phyloP scores from a whole-genome alignment of 108 stramenopile genomes.

The Conticribra weissflogii region DNA sequence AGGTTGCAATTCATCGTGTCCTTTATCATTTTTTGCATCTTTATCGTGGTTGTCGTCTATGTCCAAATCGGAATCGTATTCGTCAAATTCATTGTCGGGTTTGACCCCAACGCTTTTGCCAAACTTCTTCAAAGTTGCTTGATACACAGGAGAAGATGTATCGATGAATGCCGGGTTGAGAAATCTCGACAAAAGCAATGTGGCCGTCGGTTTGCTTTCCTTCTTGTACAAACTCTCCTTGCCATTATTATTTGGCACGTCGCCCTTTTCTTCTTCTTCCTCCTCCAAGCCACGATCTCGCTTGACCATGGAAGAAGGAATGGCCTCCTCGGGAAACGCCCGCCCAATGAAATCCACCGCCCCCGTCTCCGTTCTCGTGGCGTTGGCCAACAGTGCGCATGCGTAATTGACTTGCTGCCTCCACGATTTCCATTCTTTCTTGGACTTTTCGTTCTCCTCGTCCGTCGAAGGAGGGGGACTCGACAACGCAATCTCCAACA shows the following conservation, averaged over 20 bases:
- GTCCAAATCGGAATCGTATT: conserved; percentile 41
- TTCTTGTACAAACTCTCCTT: background rate
- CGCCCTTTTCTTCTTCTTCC: conserved; percentile 29
- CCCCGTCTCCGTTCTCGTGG: conserved; percentile 74
- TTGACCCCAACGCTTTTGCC: background rate
- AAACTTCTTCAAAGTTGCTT: conserved; percentile 9
- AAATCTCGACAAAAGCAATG: conserved; percentile 68
- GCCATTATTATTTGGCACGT: background rate
- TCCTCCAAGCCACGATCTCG: background rate
- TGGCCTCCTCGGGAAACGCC: conserved; percentile 76
- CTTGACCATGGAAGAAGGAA: conserved; percentile 24
- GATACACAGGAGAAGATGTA: conserved; percentile 22
- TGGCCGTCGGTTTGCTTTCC: conserved; percentile 62
- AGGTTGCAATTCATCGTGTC: conserved; percentile 20
- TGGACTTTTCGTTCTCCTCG: background rate
- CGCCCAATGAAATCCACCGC: conserved; percentile 75
- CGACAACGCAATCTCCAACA: conserved; percentile 70
- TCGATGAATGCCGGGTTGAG: conserved; percentile 47
- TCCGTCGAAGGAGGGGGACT: conserved; percentile 13
- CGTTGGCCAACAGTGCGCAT: conserved; percentile 77
- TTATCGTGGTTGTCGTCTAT: conserved; percentile 31
- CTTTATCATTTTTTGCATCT: conserved; percentile 1
- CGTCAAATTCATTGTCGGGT: conserved; percentile 9
- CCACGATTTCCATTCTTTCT: conserved; percentile 27
- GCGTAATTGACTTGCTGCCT: conserved; percentile 66